Percentiles rank a stretch among this genome's conserved stretches.
These are phyloP conservation scores for Baeospora myosura DNA, from an alignment of 1,284 basidiomycete genomes.

Conservation along the genomic window DNA sequence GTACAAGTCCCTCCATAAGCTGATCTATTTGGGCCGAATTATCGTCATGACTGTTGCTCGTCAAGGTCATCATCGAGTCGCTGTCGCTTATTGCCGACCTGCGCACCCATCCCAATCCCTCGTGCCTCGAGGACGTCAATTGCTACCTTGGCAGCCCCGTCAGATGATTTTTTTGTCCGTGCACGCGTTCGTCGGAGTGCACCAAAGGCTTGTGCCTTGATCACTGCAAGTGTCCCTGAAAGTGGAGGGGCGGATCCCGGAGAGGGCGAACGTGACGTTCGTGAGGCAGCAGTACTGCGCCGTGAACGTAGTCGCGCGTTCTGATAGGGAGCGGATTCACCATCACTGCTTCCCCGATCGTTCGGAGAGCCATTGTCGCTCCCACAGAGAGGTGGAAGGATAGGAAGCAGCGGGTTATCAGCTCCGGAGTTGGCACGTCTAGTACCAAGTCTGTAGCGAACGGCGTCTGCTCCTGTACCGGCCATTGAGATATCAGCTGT, in stretches of 20 bases:
- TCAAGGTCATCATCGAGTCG: slow-evolving; percentile 52
- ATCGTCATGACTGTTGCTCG: slow-evolving; percentile 31
- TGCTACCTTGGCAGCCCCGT: slow-evolving; percentile 65
- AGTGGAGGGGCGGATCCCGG: slow-evolving; percentile 48
- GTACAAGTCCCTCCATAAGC: slow-evolving; percentile 25
- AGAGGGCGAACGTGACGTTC: slow-evolving; percentile 65
- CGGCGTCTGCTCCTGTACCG: slow-evolving; percentile 40
- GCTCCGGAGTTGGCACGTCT: slow-evolving; percentile 42
- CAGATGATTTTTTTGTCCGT: slow-evolving; percentile 56
- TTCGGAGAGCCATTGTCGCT: slow-evolving; percentile 45
- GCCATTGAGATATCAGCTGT: slow-evolving; percentile 63
- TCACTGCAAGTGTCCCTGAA: slow-evolving; percentile 75
- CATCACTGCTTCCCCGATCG: slow-evolving; percentile 51
- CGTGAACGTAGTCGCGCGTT: slow-evolving; percentile 32
- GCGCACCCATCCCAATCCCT: slow-evolving; percentile 57
- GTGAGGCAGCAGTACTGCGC: slow-evolving; percentile 34
- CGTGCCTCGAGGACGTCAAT: slow-evolving; percentile 70
- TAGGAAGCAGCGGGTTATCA: slow-evolving; percentile 44
- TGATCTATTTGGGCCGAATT: slow-evolving; percentile 2
- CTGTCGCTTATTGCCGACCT: slow-evolving; percentile 46
- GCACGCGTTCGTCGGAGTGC: slow-evolving; percentile 70
- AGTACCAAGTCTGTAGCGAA: slow-evolving; percentile 50
- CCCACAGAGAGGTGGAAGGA: slow-evolving; percentile 41
- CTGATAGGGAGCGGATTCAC: slow-evolving; percentile 39
- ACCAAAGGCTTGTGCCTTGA: slow-evolving; percentile 82